Base-by-base conservation (phyloP, 805 yeast species). In the Wickerhamiella spandovensis region DNA sequence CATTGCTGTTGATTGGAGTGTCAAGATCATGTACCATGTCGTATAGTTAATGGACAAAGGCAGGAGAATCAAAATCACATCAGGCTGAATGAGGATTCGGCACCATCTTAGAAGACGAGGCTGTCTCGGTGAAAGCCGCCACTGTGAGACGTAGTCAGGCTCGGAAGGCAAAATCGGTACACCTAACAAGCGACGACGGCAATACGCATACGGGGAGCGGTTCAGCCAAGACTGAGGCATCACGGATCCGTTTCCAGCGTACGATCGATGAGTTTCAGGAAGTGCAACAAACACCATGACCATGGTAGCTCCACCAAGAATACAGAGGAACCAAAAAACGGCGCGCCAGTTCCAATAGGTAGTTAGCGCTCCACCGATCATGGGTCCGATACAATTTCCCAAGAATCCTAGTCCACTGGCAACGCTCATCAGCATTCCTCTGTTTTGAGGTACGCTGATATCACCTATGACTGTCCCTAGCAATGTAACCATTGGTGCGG, bases 301-400 rank as follows among this genome's bases (percentile, higher is more conserved):
- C 3, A 73, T 35, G 2, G 67, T 51, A 1, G 70, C 65, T 3
- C 81, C 82, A 28, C 82, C 75, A 7, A 83, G 78, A 23, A 83
- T 79, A 1, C 83, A 78, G 48, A 84, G 64, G 54, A 86, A 83
- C 78, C 86, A 78, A 48, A 66, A 66, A 4, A 65, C 61, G 0
- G 87, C 77, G 56, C 89, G 71, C 95, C 95, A 87, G 18, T 77
- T 71, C 30, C 64, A 57, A 56, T 72, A 69, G 21, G 68, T 64
- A 3, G 76, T 70, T 61, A 76, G 58, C 1, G 67, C 66, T 2
- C 79, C 72, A 9, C 81, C 81, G 21, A 86, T 66, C n/a, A 88
- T 66, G 0, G 94, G 86, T 9, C 94, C 90, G 53, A 86, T 70
- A 1, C 85, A 87, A 58, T 81, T 81, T 1, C 95, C 95, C 6